Base-by-base conservation (phyloP, 257 asterid genomes). In the Plantago ovata region DNA sequence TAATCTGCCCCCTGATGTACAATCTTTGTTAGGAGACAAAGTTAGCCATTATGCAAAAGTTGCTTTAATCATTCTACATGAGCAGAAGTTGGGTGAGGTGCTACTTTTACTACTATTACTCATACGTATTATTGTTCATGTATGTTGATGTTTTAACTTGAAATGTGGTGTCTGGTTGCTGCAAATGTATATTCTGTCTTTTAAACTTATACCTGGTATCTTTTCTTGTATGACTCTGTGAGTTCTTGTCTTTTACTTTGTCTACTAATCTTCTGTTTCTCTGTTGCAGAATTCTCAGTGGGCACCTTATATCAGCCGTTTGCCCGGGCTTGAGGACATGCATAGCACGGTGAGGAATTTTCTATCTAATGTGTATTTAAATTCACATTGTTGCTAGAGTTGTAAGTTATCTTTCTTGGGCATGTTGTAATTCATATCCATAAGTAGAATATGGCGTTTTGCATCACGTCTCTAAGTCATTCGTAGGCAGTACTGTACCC, bases 251-350 rank as follows among this genome's bases (percentile, higher is more conserved):
- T 8, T 13, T 13, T 5, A 54, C 28, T 46, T 42, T 24, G 36
- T 24, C n/a, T 13, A 9, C 24, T 14, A 32, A 22, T 23, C 13
- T 39, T 12, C 32, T 23, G n/a, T 39, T 20, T 36, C 28, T 52
- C 5, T 60, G 40, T 47, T 23, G 55, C 72, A 67, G 72, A 63
- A 71, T 40, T 87, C 94, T n/a, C 70, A 80, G 64, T 92, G 94
- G 95, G 87, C 70, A 15, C 94, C 93, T 48, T 92, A 87, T 19
- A 68, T 92, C 39, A 64, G 77, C 47, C 67, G 76, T 36, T 89
- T 85, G 64, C 89, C 95, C 54, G 69, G 7, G 58, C 69, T 56
- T 19, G 77, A 68, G 24, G 81, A 79, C 45, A 68, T 92, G 87
- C 94, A 92, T 36, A 80, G 73, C 84, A 79, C 90, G 32, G 87